Evolutionary conservation across 2,329 filamentous ascomycete genomes (phyloP), one percentile per base, ranked within the genome.

Genomic region (Seiridium unicorne): DNA sequence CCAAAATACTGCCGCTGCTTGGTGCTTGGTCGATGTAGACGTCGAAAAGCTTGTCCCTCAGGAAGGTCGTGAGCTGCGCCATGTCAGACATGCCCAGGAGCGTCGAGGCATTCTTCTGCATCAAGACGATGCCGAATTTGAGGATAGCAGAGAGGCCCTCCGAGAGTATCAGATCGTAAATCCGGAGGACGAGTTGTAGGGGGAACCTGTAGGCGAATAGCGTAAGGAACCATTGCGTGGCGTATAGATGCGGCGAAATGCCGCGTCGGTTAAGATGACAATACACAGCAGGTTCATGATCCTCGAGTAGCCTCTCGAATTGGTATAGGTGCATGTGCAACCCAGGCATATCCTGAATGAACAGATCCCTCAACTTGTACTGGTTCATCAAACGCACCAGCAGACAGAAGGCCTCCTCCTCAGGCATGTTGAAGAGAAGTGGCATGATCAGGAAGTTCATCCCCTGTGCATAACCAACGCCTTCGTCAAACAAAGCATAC

Each of bases 401-500:
- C 18, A 99, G 80, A 68, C 92, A 95, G 71, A 99, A 99, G 0
- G 95, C 94, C 76, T 99, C 95, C 71, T 96, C 93, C 76, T 98
- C 94, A 2, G 93, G 91, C 93, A 98, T 97, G 73, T 97, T 98
- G 78, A 99, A 97, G 1, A 99, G 81, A 18, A 99, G 76, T 32
- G 96, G 95, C 93, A 98, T 98, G 54, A 93, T 91, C 61, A 99
- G 86, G 70, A 99, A 99, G 72, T 98, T 99, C 91, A 99, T 97
- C 71, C 95, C 95, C 75, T 99, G 95, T 0, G 96, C 94, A 74
- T 99, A 99, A 38, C 95, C 94, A 42, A 99, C 95, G 6, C 84
- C 90, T 70, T 97, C 93, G 70, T 99, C 95, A 68, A 93, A 98
- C 36, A 99, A 81, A 11, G 95, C 95, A 76, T 99, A 99, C 1